Conservation (phyloP, 139 green algal genomes). For the Cymbomonas tetramitiformis region DNA sequence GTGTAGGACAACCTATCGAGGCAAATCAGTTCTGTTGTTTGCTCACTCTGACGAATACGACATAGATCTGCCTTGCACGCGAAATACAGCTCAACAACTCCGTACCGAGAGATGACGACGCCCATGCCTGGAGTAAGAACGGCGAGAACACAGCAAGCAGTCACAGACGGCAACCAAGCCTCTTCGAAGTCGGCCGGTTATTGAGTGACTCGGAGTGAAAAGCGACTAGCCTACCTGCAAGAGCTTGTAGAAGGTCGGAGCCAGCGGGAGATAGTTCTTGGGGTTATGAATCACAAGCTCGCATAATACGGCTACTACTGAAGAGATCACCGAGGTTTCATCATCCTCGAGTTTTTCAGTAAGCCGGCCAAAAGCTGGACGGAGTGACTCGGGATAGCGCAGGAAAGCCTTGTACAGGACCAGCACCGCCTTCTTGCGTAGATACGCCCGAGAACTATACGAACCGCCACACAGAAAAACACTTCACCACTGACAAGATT, state of each 20-base stretch:
- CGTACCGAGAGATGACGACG: no score
- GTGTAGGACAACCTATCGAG: no score
- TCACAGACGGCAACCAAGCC: no score
- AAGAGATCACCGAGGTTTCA: slow-evolving; percentile 23
- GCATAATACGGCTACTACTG: slow-evolving; percentile 27
- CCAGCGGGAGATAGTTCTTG: slow-evolving; percentile 31
- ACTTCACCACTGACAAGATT: no score
- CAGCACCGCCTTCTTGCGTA: slow-evolving; percentile 6
- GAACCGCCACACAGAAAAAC: no score
- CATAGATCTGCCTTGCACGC: no score
- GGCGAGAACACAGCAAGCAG: no score
- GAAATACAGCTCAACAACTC: no score
- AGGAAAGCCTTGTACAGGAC: slow-evolving; percentile 22
- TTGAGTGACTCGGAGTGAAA: no score
- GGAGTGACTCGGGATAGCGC: slow-evolving; percentile 18
- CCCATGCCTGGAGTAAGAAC: no score
- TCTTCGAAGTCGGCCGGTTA: not conserved
- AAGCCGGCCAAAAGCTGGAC: slow-evolving; percentile 13
- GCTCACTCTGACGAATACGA: no score
- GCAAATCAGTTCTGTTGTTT: no score
- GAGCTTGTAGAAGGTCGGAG: slow-evolving; percentile 30
- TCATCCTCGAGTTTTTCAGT: slow-evolving; percentile 25
- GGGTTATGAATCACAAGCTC: slow-evolving; percentile 31
- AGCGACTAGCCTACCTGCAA: slow-evolving; percentile 11
- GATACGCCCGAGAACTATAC: slow-evolving; percentile 9